A percentile compares a stretch with the other conserved stretches of the same genome.
These are phyloP conservation scores for Fragaria vesca DNA, from an alignment of 306 rosid genomes.

Conservation along the genomic window DNA sequence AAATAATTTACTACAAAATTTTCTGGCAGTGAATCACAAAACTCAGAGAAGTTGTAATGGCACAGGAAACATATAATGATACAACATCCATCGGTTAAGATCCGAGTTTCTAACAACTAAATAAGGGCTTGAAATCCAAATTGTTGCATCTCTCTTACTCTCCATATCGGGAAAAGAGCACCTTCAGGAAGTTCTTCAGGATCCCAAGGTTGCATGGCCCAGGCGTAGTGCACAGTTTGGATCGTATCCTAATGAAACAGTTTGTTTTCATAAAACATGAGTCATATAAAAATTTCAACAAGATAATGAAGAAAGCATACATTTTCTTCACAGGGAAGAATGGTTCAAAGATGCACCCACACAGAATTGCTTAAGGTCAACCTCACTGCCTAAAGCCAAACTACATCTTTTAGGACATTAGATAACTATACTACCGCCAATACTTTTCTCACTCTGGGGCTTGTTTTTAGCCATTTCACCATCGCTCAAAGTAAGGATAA, in stretches of 20 bases:
- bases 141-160: constrained; percentile 80
- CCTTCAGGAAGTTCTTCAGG: constrained; percentile 68
- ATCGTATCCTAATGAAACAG: constrained; percentile 60
- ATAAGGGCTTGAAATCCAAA: constrained; percentile 77
- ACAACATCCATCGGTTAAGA: constrained; percentile 24
- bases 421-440: background rate
- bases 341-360: background rate
- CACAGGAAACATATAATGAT: constrained; percentile 9
- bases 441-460: background rate
- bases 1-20: background rate
- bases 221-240: constrained; percentile 67
- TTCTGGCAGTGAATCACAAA: constrained; percentile 30
- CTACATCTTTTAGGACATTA: background rate
- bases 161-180: constrained; percentile 71
- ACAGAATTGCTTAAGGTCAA: background rate
- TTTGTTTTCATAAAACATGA: background rate
- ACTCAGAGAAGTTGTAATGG: constrained; percentile 21
- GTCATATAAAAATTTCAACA: background rate
- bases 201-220: constrained; percentile 91
- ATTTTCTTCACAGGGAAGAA: background rate
- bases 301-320: background rate
- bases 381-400: background rate
- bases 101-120: constrained; percentile 21
- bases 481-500: background rate
- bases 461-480: background rate